Base-by-base conservation (phyloP, 2,329 filamentous ascomycete species). In the Diaporthe australafricana region DNA sequence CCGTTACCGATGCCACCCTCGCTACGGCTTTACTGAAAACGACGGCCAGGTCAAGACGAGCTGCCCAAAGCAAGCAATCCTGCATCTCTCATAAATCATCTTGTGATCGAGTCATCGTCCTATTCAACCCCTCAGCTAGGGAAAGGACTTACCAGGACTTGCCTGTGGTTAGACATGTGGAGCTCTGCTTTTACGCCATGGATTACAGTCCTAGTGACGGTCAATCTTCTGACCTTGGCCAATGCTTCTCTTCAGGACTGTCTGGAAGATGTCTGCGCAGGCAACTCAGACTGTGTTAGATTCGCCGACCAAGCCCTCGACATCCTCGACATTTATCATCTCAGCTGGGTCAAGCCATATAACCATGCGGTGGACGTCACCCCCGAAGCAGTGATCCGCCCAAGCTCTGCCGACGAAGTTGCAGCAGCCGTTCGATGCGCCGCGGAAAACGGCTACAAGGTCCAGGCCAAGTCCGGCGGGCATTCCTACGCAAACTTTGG, bases 391-490 rank as follows among this genome's bases (percentile, higher is more conserved):
- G 87, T 92, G 22, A 84, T 90, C 3, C 82, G 88, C 9, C 90
- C 90, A 0, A 79, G 82, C 6, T 88, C 81, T 0, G 81, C 85
- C 14, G 79, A 86, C 27, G 87, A 92, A 69, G 86, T 92, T 2
- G 84, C 89, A 1, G 85, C 81, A 25, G 87, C 89, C 17, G 84
- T 92, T 48, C 85, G 87, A 65, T 92, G 90, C 76, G 90, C 90
- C 6, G 82, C 78, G 2, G 73, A 84, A 30, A 81, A 83, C 71
- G 81, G 81, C 7, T 79, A 88, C 67, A 87, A 88, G 74, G 88
- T 92, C 0, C 89, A 92, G 77, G 87, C 90, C 27, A 88, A 85
- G 74, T 90, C 89, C 1, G 91, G 90, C 5, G 91, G 91, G 0
- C 91, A 92, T 76, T 92, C 89, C 0, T 93, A 90, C 74, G 90